Evolutionary conservation across 163 green algal species (phyloP).

Genomic region (Volvox carteri): DNA sequence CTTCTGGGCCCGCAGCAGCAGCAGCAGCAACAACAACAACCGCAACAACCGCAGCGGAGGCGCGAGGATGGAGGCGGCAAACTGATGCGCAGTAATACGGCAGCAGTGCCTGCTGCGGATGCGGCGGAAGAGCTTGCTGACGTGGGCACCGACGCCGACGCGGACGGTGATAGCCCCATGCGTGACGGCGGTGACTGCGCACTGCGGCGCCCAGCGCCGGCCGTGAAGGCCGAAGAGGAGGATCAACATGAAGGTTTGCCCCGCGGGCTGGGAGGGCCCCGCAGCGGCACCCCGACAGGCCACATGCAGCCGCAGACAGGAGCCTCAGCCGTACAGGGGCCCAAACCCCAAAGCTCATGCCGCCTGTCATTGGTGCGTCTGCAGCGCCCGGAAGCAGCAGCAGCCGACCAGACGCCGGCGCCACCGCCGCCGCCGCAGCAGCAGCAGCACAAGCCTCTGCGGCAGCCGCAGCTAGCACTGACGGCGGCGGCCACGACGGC

Average conservation of each 20-base stretch:
- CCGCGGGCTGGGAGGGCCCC: neutral
- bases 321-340: too few species aligned
- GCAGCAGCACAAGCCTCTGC: neutral
- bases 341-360: neutral
- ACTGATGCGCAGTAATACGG: neutral
- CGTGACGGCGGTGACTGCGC: neutral
- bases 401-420: too few species aligned
- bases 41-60: neutral
- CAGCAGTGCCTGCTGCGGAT: neutral
- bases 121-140: neutral
- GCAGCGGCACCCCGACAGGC: too few species aligned
- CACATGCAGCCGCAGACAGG: too few species aligned
- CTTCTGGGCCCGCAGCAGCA: neutral
- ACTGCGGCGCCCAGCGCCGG: too few species aligned
- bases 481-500: neutral
- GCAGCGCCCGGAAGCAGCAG: neutral
- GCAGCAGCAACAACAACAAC: neutral
- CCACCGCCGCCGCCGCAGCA: neutral
- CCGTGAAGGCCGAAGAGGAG: neutral
- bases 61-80: neutral
- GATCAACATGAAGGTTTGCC: neutral
- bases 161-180: constrained; percentile 21
- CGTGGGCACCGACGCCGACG: neutral
- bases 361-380: constrained; percentile 14
- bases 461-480: neutral